phyloP scores from a whole-genome alignment of 2,329 filamentous ascomycete genomes.

The Alternaria ethzedia region DNA sequence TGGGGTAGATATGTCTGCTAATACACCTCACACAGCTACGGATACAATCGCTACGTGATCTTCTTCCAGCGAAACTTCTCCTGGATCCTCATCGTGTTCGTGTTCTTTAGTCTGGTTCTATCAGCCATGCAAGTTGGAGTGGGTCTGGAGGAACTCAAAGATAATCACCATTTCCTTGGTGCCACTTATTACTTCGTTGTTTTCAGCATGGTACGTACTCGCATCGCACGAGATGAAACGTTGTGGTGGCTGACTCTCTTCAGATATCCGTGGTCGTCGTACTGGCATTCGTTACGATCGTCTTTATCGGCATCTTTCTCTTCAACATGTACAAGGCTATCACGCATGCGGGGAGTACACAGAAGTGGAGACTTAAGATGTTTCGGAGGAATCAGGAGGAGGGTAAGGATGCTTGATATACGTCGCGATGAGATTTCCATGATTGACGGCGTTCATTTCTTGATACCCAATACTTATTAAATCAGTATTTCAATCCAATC shows the following conservation, averaged over 20 bases:
- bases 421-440: background rate
- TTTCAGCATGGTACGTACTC: constrained; percentile 34
- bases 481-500: background rate
- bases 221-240: background rate
- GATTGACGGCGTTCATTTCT: background rate
- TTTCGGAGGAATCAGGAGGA: constrained; percentile 9
- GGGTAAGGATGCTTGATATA: background rate
- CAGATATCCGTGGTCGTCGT: constrained; percentile 36
- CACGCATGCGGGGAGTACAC: constrained; percentile 43
- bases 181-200: constrained; percentile 45
- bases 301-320: constrained; percentile 43
- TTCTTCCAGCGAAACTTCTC: constrained; percentile 49
- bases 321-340: constrained; percentile 48
- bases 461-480: background rate
- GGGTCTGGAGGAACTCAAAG: constrained; percentile 29
- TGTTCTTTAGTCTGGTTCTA: constrained; percentile 46
- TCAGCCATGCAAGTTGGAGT: constrained; percentile 49
- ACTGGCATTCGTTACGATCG: constrained; percentile 28
- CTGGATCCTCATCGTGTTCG: constrained; percentile 47
- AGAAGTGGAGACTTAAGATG: constrained; percentile 35
- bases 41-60: constrained; percentile 48
- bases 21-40: constrained; percentile 24
- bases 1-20: background rate
- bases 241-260: background rate
- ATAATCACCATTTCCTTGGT: constrained; percentile 29